Evolutionary conservation across 2,329 filamentous ascomycete species (phyloP), one percentile per base, ranked within the genome.

Genomic region (Ophiostoma quercus): DNA sequence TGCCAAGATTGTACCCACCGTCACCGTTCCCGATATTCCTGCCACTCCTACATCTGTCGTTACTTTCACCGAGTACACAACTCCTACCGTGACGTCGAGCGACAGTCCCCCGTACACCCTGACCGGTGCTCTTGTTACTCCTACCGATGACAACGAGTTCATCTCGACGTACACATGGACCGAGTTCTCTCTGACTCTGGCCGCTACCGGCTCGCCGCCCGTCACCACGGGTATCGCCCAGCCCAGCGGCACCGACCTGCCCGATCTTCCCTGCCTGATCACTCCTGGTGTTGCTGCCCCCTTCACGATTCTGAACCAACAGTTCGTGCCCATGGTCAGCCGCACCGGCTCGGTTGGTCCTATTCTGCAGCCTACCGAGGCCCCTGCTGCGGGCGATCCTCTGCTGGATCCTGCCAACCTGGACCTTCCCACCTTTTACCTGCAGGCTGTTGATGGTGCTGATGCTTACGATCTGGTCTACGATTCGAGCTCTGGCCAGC

Each of bases 291-390:
- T 51, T 14, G n/a, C 16, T 4, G 62, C 68, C 3, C 68, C 68
- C 16, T 69, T 69, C n/a, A 69, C 68, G 1, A 32, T 69, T 7
- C 29, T 69, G 62, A 66, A 69, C 68, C 68, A 69, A 62, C 68
- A 69, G 63, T 69, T 69, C 14, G 68, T 69, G 68, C 68, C 68
- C 62, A 69, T 69, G 68, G 68, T 69, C 62, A 69, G 68, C 68
- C 57, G 39, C 5, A 69, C 68, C 6, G 29, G 34, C 22, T 69
- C 68, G 32, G 47, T 69, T 32, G 68, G 68, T 37, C 68, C 68
- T 37, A 62, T 69, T 29, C 62, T 69, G 41, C 68, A 69, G 63
- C 68, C 68, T 2, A 69, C 68, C 19, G 68, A 66, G 34, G 68
- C 68, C 57, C 68, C 68, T 11, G 25, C 63, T 54, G 29, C 68